Evolutionary conservation across 2,329 filamentous ascomycete species (phyloP).

Genomic region (Fusarium metavorans): DNA sequence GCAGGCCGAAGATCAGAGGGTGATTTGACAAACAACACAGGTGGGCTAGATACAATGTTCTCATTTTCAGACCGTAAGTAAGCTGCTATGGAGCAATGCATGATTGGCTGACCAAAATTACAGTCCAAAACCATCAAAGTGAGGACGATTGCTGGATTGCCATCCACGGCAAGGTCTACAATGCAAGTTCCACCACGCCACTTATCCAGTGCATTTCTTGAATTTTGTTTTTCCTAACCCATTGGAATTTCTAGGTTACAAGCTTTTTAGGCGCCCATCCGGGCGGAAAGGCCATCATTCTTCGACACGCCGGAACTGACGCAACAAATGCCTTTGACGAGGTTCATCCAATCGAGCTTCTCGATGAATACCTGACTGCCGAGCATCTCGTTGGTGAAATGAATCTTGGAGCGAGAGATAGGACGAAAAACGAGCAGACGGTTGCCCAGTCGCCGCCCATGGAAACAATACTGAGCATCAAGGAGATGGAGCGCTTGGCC

Average conservation of each 20-base stretch:
- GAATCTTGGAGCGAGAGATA: background rate
- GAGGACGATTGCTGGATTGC: slow-evolving; percentile 16
- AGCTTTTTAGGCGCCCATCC: slow-evolving; percentile 12
- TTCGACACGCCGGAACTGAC: slow-evolving; percentile 21
- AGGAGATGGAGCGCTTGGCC: slow-evolving; percentile 13
- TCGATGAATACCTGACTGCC: slow-evolving; percentile 14
- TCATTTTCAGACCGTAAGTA: slow-evolving; percentile 11
- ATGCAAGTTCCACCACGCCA: background rate
- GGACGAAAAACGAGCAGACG: background rate
- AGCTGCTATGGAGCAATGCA: background rate
- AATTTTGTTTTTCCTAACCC: background rate
- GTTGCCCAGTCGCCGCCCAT: background rate
- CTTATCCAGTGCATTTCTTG: background rate
- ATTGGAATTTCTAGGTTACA: background rate
- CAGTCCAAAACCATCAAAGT: slow-evolving; percentile 2
- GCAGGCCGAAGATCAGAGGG: background rate
- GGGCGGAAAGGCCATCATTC: slow-evolving; percentile 18
- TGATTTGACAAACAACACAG: background rate
- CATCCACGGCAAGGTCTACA: slow-evolving; percentile 14
- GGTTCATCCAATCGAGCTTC: slow-evolving; percentile 18
- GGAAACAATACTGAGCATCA: slow-evolving; percentile 16
- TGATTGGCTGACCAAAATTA: background rate
- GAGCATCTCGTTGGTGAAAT: slow-evolving; percentile 9
- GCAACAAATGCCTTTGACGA: slow-evolving; percentile 18
- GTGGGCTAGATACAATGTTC: background rate